Base-by-base conservation (phyloP, 208 protist species). In the Strigomonas galati region DNA sequence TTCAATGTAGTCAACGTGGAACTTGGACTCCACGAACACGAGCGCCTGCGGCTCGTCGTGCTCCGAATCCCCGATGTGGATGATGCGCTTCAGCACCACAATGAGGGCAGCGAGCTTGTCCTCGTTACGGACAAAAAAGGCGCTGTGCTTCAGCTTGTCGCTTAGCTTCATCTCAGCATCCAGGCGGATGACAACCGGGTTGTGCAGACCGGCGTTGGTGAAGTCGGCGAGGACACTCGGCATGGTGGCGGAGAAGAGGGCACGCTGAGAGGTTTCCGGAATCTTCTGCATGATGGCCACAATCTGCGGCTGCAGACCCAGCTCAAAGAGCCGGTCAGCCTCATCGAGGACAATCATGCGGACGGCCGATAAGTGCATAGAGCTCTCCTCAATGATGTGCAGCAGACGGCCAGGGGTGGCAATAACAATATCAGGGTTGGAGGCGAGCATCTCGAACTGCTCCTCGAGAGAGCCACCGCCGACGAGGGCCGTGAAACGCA, bases 251-350 rank as follows among this genome's bases (percentile, higher is more conserved):
- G 95, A 99, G 74, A 99, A 99, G 59, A 99, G 91, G 5, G 97
- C 57, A 3, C 97, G 97, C 74, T 99, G 98, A 21, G 97, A 77
- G 2, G 84, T 80, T 17, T 97, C 89, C 1, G 96, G 85, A 12
- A 99, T 67, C n/a, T 93, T 89, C 24, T 91, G 74, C 64, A 99
- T 78, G 60, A 99, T 99, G 52, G 95, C 94, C 2, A 78, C 74
- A 31, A 99, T 76, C 85, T 99, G 98, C 35, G 91, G 83, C 78
- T 98, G 86, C 17, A 92, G 82, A 31, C 98, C 98, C 67, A 99
- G 85, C 76, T 99, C 99, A 83, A 99, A 99, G 7, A 99, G 82
- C 19, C 95, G 89, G 80, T 99, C 99, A 0, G 98, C 99, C 81
- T 99, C 99, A 85, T 99, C 99, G 56, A 99, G 97, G 0, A 99